These are phyloP conservation scores for Poa annua DNA, from an alignment of 176 grass and related monocot genomes.

Conservation along the genomic window DNA sequence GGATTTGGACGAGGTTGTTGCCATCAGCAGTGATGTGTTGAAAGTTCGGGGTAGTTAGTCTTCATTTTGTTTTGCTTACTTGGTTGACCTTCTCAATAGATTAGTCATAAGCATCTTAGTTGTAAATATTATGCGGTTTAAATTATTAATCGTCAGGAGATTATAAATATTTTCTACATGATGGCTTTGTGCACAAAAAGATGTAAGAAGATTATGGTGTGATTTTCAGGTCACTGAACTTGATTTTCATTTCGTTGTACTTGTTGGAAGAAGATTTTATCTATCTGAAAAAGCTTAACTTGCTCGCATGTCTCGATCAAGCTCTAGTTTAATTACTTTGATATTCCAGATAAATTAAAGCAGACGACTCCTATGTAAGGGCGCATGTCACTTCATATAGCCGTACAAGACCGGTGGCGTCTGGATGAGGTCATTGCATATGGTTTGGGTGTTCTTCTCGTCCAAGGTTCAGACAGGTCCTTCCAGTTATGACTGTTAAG, in stretches of 20 bases:
- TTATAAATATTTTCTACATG: not conserved
- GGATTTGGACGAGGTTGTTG: slow-evolving; percentile 23
- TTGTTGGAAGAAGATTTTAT: not conserved
- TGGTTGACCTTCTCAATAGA: not conserved
- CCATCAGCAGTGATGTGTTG: slow-evolving; percentile 48
- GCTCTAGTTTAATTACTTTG: not conserved
- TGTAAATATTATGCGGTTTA: not conserved
- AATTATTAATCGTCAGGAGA: not conserved
- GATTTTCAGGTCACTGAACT: not conserved
- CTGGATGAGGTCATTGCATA: not conserved
- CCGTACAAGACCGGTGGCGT: not conserved
- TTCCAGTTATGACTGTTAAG: not conserved
- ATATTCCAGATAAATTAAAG: not conserved
- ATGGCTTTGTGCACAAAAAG: not conserved
- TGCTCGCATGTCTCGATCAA: not conserved
- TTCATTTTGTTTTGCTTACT: slow-evolving; percentile 31
- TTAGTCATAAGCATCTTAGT: not conserved
- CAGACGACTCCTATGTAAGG: not conserved
- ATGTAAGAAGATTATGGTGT: not conserved
- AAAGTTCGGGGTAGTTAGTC: slow-evolving; percentile 24
- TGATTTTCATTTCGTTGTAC: not conserved
- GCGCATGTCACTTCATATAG: not conserved
- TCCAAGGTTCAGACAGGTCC: not conserved
- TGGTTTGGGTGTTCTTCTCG: not conserved
- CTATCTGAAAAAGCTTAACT: not conserved